Base-by-base conservation (phyloP, 2,329 filamentous ascomycete genomes). In the Colletotrichum sp. region DNA sequence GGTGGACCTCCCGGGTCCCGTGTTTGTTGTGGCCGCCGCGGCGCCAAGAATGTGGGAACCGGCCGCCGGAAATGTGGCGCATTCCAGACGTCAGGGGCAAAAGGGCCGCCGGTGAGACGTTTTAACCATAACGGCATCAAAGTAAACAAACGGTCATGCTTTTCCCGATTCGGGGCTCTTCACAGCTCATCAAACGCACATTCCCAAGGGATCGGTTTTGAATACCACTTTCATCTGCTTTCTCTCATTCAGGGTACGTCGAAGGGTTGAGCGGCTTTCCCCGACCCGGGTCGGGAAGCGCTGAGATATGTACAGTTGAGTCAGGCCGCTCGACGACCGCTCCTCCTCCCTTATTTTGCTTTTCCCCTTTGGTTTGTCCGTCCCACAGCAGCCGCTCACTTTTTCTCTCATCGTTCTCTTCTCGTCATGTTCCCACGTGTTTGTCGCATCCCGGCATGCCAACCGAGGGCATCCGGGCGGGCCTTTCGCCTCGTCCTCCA, bases 241-340 rank as follows among this genome's bases (percentile, higher is more conserved):
- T 58, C 62, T 75, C 25, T 75, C 43, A 58, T 75, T 75, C 62
- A 67, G 70, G 64, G 56, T 62, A 64, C 64, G 69, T 68, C 58
- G 64, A 66, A 75, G 71, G 56, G 64, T 65, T 28, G 73, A 68
- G 69, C 73, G 56, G 66, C 27, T 56, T 64, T 55, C 56, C 52
- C 68, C 13, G 52, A 66, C 48, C 56, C 39, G 55, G 36, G 43
- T 68, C 39, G 36, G 39, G 52, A 32, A 67, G 68, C 69, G 70
- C 69, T 73, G 69, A 75, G 64, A 60, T 75, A 75, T 75, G 69
- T 75, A 75, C 73, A 75, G 56, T 36, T 58, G 69, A 67, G 73
- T 58, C 73, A 72, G 39, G 39, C 43, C 56, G 73, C 69, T 67
- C 62, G 55, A 48, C 32, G 69, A 28, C 72, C 62, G 32, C 55